A percentile compares a stretch with the other conserved stretches of the same genome.
Evolutionary conservation across 805 yeast genomes (phyloP).

Genomic region (Yueomyces sinensis): DNA sequence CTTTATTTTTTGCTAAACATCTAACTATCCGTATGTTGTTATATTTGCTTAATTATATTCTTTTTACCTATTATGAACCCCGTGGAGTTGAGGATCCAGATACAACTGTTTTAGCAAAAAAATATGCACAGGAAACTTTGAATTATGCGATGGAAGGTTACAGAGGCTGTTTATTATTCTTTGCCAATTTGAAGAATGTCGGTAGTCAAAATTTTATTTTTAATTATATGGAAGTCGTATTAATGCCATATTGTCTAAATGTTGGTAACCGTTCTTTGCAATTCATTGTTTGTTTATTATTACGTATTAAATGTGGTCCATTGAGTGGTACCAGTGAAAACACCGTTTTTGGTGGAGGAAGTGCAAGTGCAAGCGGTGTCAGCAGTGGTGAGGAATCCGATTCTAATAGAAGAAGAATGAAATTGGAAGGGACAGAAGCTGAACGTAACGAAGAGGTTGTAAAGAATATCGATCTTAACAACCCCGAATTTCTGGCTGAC

Average conservation of each 20-base stretch:
- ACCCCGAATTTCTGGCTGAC: constrained; percentile 27
- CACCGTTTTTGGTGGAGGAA: constrained; percentile 9
- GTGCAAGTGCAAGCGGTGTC: constrained; percentile 7
- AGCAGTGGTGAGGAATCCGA: constrained; percentile 17
- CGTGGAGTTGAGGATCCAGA: constrained; percentile 26
- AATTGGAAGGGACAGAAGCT: constrained; percentile 11
- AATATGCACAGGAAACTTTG: constrained; percentile 30
- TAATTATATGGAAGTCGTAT: constrained; percentile 30
- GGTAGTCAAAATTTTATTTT: constrained; percentile 25
- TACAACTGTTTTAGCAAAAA: constrained; percentile 22
- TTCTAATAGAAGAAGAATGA: not conserved
- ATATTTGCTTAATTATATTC: constrained; percentile 37
- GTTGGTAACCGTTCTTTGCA: constrained; percentile 45
- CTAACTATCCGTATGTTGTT: constrained; percentile 33
- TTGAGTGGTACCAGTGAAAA: constrained; percentile 23
- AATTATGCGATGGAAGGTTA: constrained; percentile 32
- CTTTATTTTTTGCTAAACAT: constrained; percentile 27
- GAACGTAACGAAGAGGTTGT: constrained; percentile 16
- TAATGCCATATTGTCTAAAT: constrained; percentile 37
- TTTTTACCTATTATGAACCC: constrained; percentile 33
- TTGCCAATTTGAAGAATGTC: constrained; percentile 22
- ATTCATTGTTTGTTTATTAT: constrained; percentile 41
- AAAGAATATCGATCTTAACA: constrained; percentile 24
- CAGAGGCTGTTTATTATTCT: constrained; percentile 29
- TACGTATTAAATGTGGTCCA: constrained; percentile 35